These are phyloP conservation scores for Bretziella fagacearum DNA, from an alignment of 2,329 filamentous ascomycete species.

Conservation along the genomic window DNA sequence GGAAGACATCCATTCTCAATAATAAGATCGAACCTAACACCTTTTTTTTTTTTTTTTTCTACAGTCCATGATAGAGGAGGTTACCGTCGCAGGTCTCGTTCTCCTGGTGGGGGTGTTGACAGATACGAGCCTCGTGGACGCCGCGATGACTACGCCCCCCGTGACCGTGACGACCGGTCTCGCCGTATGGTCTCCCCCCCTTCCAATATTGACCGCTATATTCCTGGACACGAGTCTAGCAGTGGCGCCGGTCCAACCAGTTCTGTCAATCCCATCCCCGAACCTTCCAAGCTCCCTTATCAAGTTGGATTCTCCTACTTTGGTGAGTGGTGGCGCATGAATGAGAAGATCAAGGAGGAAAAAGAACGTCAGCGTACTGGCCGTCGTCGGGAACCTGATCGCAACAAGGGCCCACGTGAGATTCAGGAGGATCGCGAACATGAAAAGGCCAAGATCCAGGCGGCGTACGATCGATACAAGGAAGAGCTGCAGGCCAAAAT, in stretches of 20 bases:
- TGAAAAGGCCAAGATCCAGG: conserved; percentile 62
- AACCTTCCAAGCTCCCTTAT: conserved; percentile 56
- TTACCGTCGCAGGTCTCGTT: conserved; percentile 47
- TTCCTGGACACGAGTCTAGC: conserved; percentile 49
- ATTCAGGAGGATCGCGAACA: conserved; percentile 58
- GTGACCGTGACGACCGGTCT: conserved; percentile 39
- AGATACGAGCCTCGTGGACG: conserved; percentile 52
- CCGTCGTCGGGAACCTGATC: conserved; percentile 47
- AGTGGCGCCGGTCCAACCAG: conserved; percentile 23
- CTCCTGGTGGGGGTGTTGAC: conserved; percentile 48
- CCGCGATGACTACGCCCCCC: conserved; percentile 47
- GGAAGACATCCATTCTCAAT: conserved; percentile 7
- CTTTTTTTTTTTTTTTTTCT: conserved; percentile 12
- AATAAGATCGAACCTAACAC: neutral
- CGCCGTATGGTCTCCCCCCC: conserved; percentile 40
- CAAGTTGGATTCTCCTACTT: conserved; percentile 78
- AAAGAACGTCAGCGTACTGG: conserved; percentile 55
- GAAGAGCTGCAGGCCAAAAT: conserved; percentile 57
- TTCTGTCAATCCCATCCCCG: conserved; percentile 49
- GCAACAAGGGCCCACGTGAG: conserved; percentile 46
- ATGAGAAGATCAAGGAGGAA: conserved; percentile 69
- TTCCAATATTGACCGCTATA: conserved; percentile 68
- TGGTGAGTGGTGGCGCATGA: conserved; percentile 71
- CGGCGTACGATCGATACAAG: conserved; percentile 49
- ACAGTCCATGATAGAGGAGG: conserved; percentile 38